Base-by-base conservation (phyloP, 306 rosid genomes). In the Morella rubra region DNA sequence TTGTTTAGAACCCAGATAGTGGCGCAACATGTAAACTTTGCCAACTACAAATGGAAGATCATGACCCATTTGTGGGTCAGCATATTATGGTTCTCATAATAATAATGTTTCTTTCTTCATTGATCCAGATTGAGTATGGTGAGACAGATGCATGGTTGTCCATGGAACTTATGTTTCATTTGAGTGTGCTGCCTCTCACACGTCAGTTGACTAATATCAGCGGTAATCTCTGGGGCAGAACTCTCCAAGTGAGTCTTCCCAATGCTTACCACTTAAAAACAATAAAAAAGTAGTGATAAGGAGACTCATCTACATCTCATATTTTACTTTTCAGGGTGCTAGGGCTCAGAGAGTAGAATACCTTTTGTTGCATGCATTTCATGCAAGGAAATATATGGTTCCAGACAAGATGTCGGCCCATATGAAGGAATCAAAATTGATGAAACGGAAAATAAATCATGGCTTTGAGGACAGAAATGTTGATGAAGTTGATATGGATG, bases 61-160 rank as follows among this genome's bases (percentile, higher is more conserved):
- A 70, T 78, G 62, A 71, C 62, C 74, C 20, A 37, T 73, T 27
- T 24, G 37, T 56, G 60, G 50, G 32, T 56, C 58, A 47, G 65
- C 77, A 18, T 66, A 16, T 72, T 67, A 54, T 82, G 72, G 73
- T 72, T 81, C 73, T 83, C 65, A 74, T 78, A 44, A 50, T 66
- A 60, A 79, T 72, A 5, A 41, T 42, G 8, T 5, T 41, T 64
- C 44, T 62, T 64, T 9, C 78, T 6, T 78, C 15, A 66, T 77
- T 73, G 76, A 70, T 83, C 73, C 89, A 95, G 99, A 88, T 95
- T 90, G 97, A 89, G 78, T 89, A 78, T 69, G 97, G 97, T 1
- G 99, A 95, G 96, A 89, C 99, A 11, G 97, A 95, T 89, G 99
- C 97, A 52, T 92, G 96, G 99, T 81, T 95, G 88, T 92, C 99